Evolutionary conservation across 2,329 filamentous ascomycete species (phyloP), one percentile per base, ranked within the genome.

Genomic region (Monosporascus sp.): DNA sequence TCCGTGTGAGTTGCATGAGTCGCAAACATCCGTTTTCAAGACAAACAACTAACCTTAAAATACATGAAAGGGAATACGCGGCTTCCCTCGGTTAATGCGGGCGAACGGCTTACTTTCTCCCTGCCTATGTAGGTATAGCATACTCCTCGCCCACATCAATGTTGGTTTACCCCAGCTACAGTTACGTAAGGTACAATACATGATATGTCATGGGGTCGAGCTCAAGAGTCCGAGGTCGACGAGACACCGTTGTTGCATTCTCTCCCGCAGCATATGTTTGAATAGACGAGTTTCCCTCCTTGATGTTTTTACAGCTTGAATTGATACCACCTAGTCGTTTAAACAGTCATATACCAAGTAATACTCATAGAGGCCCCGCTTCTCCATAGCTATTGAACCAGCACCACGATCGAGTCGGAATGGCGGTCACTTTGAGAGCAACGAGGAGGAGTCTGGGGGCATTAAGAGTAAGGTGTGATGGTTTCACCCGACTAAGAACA

Each of bases 401-500:
- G 31, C 31, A 11, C 25, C 27, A 43, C 54, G 37, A 48, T 37
- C 22, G 14, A 37, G 3, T 51, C 60, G 70, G 65, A 56, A 89
- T 89, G 86, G 81, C 85, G 51, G 74, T 88, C 69, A 84, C 81
- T 63, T 71, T 85, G 53, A 79, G 82, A 69, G 75, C 77, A 60
- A 82, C 84, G 52, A 76, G 82, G 44, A 78, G 81, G 72, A 85
- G 83, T 63, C 71, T 89, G 61, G 77, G 82, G 70, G 81, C 80
- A 62, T 70, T 87, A 54, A 83, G 82, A 75, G 87, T 88, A 75
- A 67, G 77, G 65, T 14, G 6, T 27, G 22, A 47, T 5, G 14
- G 15, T 17, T 25, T 43, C 11, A 6, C 20, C 5, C 14, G 39
- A 43, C n/a, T 14, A 2, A 14, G 8, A 46, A 46, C 43, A 46